These are phyloP conservation scores for Paxillus involutus DNA, from an alignment of 768 basidiomycete genomes.

Conservation along the genomic window DNA sequence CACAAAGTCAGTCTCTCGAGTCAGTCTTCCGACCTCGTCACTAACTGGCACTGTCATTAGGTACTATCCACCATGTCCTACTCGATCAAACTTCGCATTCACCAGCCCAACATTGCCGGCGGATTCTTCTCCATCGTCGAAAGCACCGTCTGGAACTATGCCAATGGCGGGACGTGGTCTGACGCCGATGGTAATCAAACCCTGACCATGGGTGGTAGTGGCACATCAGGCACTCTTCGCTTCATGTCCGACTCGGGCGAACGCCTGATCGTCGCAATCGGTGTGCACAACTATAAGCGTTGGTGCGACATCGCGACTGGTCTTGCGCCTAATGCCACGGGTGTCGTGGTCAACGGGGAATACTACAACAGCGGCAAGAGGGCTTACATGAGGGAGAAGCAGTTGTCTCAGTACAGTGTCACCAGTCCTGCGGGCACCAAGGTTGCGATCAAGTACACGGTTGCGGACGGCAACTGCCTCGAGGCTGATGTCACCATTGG, in stretches of 20 bases:
- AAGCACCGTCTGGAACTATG: slow-evolving; percentile 34
- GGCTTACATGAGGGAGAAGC: too few relatives aligned
- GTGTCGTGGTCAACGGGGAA: slow-evolving; percentile 19
- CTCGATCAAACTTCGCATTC: slow-evolving; percentile 16
- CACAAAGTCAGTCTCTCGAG: too few relatives aligned
- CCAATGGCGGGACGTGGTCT: slow-evolving; percentile 31
- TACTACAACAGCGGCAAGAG: slow-evolving; percentile 21
- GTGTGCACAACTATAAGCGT: slow-evolving; percentile 36
- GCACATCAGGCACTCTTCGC: slow-evolving; percentile 38
- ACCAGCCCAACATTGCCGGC: slow-evolving; percentile 11
- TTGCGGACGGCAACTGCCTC: too few relatives aligned
- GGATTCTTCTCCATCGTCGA: slow-evolving; percentile 33
- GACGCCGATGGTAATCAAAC: slow-evolving; percentile 16
- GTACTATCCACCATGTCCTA: slow-evolving; percentile 14
- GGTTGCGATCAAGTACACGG: too few relatives aligned
- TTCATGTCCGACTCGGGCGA: slow-evolving; percentile 29
- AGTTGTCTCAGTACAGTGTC: too few relatives aligned
- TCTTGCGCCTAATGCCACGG: slow-evolving; percentile 26
- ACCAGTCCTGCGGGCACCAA: too few relatives aligned
- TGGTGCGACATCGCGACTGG: slow-evolving; percentile 39
- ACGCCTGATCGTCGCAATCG: slow-evolving; percentile 31
- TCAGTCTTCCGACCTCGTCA: too few relatives aligned
- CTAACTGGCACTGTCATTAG: too few relatives aligned
- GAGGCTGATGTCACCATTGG: too few relatives aligned
- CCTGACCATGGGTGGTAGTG: slow-evolving; percentile 38